Percentiles rank a stretch among this genome's conserved stretches.
Conservation (phyloP, 2,329 filamentous ascomycete genomes). For the Pseudogymnoascus sp. region DNA sequence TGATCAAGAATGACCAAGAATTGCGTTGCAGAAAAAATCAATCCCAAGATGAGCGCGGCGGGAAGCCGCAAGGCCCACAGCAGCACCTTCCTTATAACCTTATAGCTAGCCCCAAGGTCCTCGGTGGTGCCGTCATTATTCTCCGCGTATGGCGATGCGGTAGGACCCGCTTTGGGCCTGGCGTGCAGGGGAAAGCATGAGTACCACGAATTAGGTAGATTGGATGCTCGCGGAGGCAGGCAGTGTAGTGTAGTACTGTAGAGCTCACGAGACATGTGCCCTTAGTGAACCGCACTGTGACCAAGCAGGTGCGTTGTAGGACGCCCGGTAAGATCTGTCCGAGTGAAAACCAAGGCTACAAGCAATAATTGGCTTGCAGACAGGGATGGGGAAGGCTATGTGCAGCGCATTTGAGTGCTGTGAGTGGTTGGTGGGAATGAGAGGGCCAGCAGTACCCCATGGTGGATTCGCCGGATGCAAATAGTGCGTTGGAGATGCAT, state of each 20-base stretch:
- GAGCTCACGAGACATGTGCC: background rate
- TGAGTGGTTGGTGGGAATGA: background rate
- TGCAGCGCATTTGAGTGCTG: background rate
- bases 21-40: background rate
- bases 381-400: constrained; percentile 1
- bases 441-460: background rate
- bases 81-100: background rate
- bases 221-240: background rate
- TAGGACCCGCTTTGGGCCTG: background rate
- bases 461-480: background rate
- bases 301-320: background rate
- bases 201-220: background rate
- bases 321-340: background rate
- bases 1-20: background rate
- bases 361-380: background rate
- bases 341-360: background rate
- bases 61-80: background rate
- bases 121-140: background rate
- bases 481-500: background rate
- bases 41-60: background rate
- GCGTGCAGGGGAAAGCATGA: background rate
- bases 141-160: background rate
- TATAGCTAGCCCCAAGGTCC: background rate
- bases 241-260: background rate
- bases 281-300: background rate